These are phyloP conservation scores for Lachancea waltii DNA, from an alignment of 805 yeast genomes.

Conservation along the genomic window DNA sequence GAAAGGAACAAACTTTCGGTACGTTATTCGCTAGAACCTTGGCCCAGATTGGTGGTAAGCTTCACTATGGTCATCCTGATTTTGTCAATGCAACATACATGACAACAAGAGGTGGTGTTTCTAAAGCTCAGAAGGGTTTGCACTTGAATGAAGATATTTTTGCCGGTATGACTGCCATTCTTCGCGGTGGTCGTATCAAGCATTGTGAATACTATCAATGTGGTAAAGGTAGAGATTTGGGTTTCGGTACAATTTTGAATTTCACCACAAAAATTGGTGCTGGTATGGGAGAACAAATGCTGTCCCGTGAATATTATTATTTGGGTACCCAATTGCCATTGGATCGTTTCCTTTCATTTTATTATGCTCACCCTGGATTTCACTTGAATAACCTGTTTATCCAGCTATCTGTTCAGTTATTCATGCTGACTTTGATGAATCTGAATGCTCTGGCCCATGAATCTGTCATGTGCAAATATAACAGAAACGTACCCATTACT, in stretches of 20 bases:
- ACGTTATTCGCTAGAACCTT: constrained; percentile 89
- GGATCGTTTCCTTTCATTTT: constrained; percentile 85
- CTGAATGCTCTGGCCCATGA: constrained; percentile 75
- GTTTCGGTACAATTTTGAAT: constrained; percentile 85
- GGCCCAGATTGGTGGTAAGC: constrained; percentile 89
- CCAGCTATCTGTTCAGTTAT: constrained; percentile 77
- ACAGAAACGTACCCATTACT: constrained; percentile 61
- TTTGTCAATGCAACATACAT: constrained; percentile 83
- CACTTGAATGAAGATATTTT: constrained; percentile 93
- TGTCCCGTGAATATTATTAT: constrained; percentile 87
- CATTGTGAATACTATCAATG: constrained; percentile 96
- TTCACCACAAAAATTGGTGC: constrained; percentile 96
- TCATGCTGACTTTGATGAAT: constrained; percentile 72
- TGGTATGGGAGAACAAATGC: constrained; percentile 96
- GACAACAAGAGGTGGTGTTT: constrained; percentile 94
- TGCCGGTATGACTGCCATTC: constrained; percentile 87
- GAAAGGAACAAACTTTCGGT: constrained; percentile 95
- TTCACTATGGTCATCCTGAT: constrained; percentile 97
- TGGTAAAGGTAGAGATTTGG: constrained; percentile 94
- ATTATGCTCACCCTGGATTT: constrained; percentile 96
- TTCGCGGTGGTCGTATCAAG: constrained; percentile 89
- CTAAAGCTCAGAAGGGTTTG: constrained; percentile 89
- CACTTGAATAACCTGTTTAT: constrained; percentile 88
- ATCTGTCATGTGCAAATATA: constrained; percentile 58
- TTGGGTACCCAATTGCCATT: constrained; percentile 84